A percentile compares a stretch with the other conserved stretches of the same genome.
Evolutionary conservation across 306 rosid genomes (phyloP).

Genomic region (apple (Malus domestica)): DNA sequence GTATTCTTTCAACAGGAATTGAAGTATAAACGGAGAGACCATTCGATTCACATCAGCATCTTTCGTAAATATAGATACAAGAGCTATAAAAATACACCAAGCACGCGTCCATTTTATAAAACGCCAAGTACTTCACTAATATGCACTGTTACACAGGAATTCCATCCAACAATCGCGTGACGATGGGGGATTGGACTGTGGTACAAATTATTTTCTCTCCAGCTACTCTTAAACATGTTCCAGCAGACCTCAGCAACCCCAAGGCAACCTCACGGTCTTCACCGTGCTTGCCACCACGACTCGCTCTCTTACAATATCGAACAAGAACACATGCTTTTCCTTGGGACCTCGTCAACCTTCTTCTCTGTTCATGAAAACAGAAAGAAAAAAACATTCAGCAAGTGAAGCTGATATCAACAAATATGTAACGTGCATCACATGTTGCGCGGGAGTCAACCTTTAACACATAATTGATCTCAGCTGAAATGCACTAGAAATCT

Average conservation of each 20-base stretch:
- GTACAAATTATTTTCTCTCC: slow-evolving; percentile 49
- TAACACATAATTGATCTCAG: not conserved
- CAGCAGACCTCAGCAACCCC: slow-evolving; percentile 27
- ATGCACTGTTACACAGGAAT: slow-evolving; percentile 44
- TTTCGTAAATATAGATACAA: slow-evolving; percentile 19
- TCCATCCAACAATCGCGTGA: slow-evolving; percentile 40
- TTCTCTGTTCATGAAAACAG: slow-evolving; percentile 50
- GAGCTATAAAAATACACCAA: slow-evolving; percentile 43
- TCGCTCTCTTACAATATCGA: slow-evolving; percentile 55
- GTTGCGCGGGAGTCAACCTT: not conserved
- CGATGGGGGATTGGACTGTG: slow-evolving; percentile 35
- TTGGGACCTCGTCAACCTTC: slow-evolving; percentile 61
- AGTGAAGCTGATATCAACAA: not conserved
- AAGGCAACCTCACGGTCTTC: slow-evolving; percentile 27
- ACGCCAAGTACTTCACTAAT: slow-evolving; percentile 33
- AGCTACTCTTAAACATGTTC: slow-evolving; percentile 29
- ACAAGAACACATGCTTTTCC: slow-evolving; percentile 68
- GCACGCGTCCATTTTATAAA: slow-evolving; percentile 39
- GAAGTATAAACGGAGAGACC: not conserved
- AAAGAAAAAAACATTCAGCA: slow-evolving; percentile 7
- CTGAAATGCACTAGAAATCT: not conserved
- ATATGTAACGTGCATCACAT: not conserved
- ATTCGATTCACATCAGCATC: not conserved
- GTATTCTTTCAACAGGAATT: not conserved
- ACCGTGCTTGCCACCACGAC: slow-evolving; percentile 11